Percentiles rank a stretch among this genome's conserved stretches.
Conservation (phyloP, 768 basidiomycete genomes). For the Austroboletus festivus region DNA sequence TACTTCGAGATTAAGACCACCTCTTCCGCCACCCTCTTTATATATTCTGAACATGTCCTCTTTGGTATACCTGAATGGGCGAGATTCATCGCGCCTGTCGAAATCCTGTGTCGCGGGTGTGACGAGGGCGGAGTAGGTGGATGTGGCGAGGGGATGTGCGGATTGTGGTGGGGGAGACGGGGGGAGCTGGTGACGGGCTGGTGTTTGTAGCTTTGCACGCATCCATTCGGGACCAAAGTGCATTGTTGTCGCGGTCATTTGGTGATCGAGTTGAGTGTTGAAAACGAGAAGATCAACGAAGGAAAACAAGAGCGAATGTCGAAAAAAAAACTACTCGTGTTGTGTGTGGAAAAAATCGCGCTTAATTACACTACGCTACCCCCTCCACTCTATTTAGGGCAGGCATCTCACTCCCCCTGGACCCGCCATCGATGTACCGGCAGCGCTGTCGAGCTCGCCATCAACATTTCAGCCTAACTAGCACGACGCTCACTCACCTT, state of each 20-base stretch:
- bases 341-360: constrained; percentile 24
- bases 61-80: constrained; percentile 85
- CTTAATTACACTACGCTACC: constrained; percentile 16
- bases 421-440: constrained; percentile 73
- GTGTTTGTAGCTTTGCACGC: constrained; percentile 69
- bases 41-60: constrained; percentile 83
- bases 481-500: constrained; percentile 54
- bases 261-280: too few relatives aligned
- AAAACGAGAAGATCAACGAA: too few relatives aligned
- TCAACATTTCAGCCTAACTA: not conserved
- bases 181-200: constrained; percentile 50
- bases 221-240: constrained; percentile 95
- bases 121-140: constrained; percentile 68
- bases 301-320: constrained; percentile 14
- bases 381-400: constrained; percentile 29
- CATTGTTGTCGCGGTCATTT: constrained; percentile 64
- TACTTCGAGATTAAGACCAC: constrained; percentile 78
- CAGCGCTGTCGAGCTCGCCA: constrained; percentile 46
- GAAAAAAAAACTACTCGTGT: constrained; percentile 8
- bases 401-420: constrained; percentile 35
- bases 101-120: constrained; percentile 42
- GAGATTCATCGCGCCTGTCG: constrained; percentile 60
- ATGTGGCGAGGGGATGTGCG: constrained; percentile 53
- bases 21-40: constrained; percentile 71
- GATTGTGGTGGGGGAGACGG: constrained; percentile 58